These are phyloP conservation scores for Globisporangium spiculum DNA, from an alignment of 352 stramenopile species.

Conservation along the genomic window DNA sequence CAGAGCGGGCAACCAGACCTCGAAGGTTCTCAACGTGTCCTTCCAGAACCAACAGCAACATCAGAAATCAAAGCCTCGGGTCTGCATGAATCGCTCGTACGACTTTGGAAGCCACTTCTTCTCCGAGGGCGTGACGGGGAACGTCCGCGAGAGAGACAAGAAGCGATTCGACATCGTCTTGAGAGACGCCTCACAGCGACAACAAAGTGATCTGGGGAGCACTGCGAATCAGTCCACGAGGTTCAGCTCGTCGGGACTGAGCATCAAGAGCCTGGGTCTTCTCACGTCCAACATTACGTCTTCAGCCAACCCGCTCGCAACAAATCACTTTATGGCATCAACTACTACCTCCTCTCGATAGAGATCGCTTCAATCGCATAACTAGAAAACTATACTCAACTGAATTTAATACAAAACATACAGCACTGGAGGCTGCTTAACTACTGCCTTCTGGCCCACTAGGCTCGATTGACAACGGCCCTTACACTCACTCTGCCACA, in stretches of 20 bases:
- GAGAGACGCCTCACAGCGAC: slow-evolving; percentile 13
- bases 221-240: neutral
- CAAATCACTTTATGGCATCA: slow-evolving; percentile 40
- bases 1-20: neutral
- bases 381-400: neutral
- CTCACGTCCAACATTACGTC: slow-evolving; percentile 53
- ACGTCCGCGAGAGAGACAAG: slow-evolving; percentile 8
- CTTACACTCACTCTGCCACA: neutral
- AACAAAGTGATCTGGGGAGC: neutral
- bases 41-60: neutral
- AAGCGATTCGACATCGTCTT: slow-evolving; percentile 24
- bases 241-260: slow-evolving; percentile 9
- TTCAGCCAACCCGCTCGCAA: slow-evolving; percentile 45
- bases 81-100: slow-evolving; percentile 10
- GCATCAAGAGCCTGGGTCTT: slow-evolving; percentile 19
- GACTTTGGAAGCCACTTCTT: slow-evolving; percentile 3
- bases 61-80: neutral
- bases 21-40: neutral
- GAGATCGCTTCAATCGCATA: neutral
- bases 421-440: neutral
- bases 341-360: neutral
- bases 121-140: neutral
- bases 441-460: no score
- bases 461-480: neutral
- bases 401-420: neutral